Percentiles rank a stretch among this genome's conserved stretches.
These are phyloP conservation scores for Hygrophoropsis aurantiaca DNA, from an alignment of 768 basidiomycete species.

Conservation along the genomic window DNA sequence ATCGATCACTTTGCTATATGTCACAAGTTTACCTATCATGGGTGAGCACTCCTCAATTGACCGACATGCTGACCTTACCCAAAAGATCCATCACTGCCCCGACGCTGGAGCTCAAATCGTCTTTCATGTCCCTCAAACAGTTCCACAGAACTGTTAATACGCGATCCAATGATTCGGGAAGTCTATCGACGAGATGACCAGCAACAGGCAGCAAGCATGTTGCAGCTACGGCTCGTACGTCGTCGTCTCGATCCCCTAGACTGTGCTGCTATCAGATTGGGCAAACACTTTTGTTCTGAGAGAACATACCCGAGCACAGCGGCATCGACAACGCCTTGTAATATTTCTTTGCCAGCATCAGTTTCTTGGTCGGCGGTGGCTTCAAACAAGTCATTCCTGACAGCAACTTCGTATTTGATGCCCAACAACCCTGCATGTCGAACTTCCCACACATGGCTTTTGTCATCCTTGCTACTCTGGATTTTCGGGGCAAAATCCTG, in stretches of 20 bases:
- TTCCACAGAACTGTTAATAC: conserved; percentile 88
- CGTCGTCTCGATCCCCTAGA: conserved; percentile 88
- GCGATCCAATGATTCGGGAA: conserved; percentile 68
- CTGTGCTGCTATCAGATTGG: conserved; percentile 39
- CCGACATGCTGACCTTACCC: conserved; percentile 44
- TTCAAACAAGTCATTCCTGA: conserved; percentile 80
- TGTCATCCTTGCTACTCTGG: conserved; percentile 35
- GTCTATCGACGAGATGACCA: conserved; percentile 68
- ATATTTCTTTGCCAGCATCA: conserved; percentile 51
- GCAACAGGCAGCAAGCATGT: conserved; percentile 90
- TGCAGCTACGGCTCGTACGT: conserved; percentile 94
- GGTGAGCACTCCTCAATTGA: conserved; percentile 6
- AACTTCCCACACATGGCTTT: conserved; percentile 88
- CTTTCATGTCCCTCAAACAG: conserved; percentile 90
- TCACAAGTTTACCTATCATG: conserved; percentile 72
- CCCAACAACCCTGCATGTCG: conserved; percentile 97
- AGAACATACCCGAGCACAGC: conserved; percentile 81
- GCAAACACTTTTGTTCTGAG: not conserved
- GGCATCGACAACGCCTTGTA: conserved; percentile 85
- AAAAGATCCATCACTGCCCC: conserved; percentile 97
- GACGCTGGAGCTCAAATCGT: conserved; percentile 94
- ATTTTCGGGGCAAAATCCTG: conserved; percentile 64
- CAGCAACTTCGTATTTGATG: conserved; percentile 97
- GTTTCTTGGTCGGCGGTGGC: conserved; percentile 33
- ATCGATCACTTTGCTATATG: conserved; percentile 73